Base-by-base conservation (phyloP, 768 basidiomycete species). In the Astraeus odoratus region DNA sequence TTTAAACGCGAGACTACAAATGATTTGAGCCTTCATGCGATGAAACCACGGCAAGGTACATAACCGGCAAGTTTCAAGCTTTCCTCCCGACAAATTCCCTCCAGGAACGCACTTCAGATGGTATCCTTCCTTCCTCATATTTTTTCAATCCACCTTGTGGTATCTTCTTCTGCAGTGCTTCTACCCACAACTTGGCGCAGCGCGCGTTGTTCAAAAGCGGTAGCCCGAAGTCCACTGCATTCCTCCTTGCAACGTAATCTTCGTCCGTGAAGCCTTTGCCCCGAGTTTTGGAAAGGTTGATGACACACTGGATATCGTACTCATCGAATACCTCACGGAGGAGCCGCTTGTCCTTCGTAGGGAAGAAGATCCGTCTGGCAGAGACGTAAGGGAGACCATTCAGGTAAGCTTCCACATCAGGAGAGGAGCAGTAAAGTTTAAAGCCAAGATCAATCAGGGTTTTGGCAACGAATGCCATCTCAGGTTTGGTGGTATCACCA, bases 231-330 rank as follows among this genome's bases (percentile, higher is more conserved):
- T 98, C 94, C 43, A 95, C 91, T 43, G 92, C 91, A 61, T 94
- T 94, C 52, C 93, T 86, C 60, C 96, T 78, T 44, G 96, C 95
- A 38, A 97, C 94, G 57, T 99, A 99, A 56, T 98, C 93, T 60
- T 97, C 90, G 60, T 98, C 96, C 10, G 80, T 72, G 10, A 83
- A 79, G 55, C 81, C 79, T 33, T 68, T 70, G 26, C 84, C 94
- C 5, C 92, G 82, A 44, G 77, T 68, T 57, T 83, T 80, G 9
- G 95, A 84, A 42, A 99, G 75, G 69, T 98, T 97, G 67, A 98
- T 81, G 34, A 99, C 96, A 38, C 81, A 84, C 58, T 92, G 86
- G 55, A 99, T 95, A 53, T 97, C 89, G 63, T 85, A 86, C 65
- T 95, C 87, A 63, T 91, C 88, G 51, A 90, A 94, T 10, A 95